Evolutionary conservation across 2,329 filamentous ascomycete genomes (phyloP).

Genomic region (Neopestalotiopsis sp.): DNA sequence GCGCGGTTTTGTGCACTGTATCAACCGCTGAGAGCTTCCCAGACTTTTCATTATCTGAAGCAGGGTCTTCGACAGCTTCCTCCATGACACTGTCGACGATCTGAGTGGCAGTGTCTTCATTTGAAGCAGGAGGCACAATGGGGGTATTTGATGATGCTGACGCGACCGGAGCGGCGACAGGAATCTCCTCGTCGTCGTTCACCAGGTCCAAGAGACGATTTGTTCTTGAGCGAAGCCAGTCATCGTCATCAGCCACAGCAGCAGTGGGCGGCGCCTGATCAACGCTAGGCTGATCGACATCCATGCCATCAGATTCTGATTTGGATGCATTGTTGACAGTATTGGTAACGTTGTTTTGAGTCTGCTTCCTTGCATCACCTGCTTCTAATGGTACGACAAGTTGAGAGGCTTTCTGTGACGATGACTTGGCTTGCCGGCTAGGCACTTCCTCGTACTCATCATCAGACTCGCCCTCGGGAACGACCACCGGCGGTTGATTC

Average conservation of each 20-base stretch:
- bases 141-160: neutral
- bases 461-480: constrained; percentile 67
- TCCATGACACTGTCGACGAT: neutral
- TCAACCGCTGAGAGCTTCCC: constrained; percentile 54
- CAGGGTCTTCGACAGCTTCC: neutral
- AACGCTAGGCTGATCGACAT: constrained; percentile 14
- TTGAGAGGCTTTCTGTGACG: neutral
- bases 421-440: constrained; percentile 40
- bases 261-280: constrained; percentile 16
- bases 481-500: constrained; percentile 44
- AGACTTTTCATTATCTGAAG: constrained; percentile 30
- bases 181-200: constrained; percentile 67
- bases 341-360: neutral
- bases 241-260: constrained; percentile 70
- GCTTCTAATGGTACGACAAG: neutral
- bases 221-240: constrained; percentile 91
- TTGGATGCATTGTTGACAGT: neutral
- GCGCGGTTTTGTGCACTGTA: constrained; percentile 72
- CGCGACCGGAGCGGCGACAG: neutral
- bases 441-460: constrained; percentile 76
- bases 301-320: neutral
- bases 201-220: constrained; percentile 85
- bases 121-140: neutral
- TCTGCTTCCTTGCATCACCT: neutral
- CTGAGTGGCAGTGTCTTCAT: neutral